phyloP scores from a whole-genome alignment of 192 early-diverging fungal genomes.

The Allomyces macrogynus region DNA sequence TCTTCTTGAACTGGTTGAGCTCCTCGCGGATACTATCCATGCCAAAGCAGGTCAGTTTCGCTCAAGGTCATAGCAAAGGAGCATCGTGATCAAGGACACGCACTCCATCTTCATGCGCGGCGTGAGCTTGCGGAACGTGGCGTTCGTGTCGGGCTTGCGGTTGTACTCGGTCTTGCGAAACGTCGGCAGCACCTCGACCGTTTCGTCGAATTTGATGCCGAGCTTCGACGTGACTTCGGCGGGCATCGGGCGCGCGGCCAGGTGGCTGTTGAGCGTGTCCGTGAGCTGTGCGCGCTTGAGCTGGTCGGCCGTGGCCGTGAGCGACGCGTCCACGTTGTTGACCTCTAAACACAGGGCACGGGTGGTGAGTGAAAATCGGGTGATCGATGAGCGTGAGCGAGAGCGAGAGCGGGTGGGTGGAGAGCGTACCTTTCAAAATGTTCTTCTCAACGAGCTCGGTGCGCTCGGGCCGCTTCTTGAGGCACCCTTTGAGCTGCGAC shows the following conservation, averaged over 20 bases:
- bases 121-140: constrained; percentile 65
- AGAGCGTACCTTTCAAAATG: constrained; percentile 21
- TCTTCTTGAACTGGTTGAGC: constrained; percentile 81
- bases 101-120: constrained; percentile 50
- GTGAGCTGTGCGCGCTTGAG: constrained; percentile 19
- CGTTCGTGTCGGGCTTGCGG: constrained; percentile 54
- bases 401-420: too few species aligned
- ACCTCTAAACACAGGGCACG: too few species aligned
- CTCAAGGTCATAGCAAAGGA: too few species aligned
- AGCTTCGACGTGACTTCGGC: constrained; percentile 18
- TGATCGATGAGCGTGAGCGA: too few species aligned
- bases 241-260: constrained; percentile 22
- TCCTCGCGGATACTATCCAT: constrained; percentile 55
- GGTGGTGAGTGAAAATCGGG: too few species aligned
- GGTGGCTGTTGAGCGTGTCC: constrained; percentile 20
- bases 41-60: too few species aligned
- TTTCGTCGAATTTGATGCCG: constrained; percentile 21
- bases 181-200: constrained; percentile 35
- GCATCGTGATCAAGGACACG: too few species aligned
- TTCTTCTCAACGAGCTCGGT: constrained; percentile 23
- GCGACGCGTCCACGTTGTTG: constrained; percentile 13
- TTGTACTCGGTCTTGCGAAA: constrained; percentile 59
- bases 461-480: constrained; percentile 29
- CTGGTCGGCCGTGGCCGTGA: constrained; percentile 20
- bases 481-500: constrained; percentile 16